Conservation (phyloP, 768 basidiomycete species). For the Fomitopsis serialis region DNA sequence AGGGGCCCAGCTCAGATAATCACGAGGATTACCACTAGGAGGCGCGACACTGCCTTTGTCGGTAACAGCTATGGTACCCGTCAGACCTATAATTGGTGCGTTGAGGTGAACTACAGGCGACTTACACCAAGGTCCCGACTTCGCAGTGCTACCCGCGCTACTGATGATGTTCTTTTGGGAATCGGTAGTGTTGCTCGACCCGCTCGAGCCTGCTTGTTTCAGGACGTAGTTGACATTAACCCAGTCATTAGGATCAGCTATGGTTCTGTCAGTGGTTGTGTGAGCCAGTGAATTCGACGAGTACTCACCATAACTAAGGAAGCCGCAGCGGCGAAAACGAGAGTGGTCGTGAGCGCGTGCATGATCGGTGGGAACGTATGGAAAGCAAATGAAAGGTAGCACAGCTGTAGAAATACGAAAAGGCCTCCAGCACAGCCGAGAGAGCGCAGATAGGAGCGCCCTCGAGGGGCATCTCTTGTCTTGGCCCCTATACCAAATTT, state of each 20-base stretch:
- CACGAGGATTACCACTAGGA: slow-evolving; percentile 35
- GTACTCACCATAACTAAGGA: slow-evolving; percentile 10
- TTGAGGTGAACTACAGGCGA: not conserved
- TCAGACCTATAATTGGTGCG: not conserved
- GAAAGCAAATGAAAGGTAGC: too few species aligned
- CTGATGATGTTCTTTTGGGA: slow-evolving; percentile 31
- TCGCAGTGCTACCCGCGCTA: slow-evolving; percentile 31
- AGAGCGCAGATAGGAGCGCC: too few species aligned
- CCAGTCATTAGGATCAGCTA: slow-evolving; percentile 47
- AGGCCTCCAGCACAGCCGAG: too few species aligned
- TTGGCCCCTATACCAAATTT: too few species aligned
- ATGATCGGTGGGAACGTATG: too few species aligned
- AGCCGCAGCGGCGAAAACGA: slow-evolving; percentile 2
- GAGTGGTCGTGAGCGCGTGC: too few species aligned
- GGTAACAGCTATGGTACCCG: slow-evolving; percentile 28
- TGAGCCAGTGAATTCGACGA: not conserved
- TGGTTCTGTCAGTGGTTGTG: not conserved
- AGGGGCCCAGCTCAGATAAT: slow-evolving; percentile 56
- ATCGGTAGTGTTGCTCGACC: slow-evolving; percentile 22
- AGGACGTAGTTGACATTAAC: slow-evolving; percentile 40
- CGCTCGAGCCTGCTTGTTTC: slow-evolving; percentile 16
- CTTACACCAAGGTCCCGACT: slow-evolving; percentile 36
- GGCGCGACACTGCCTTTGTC: slow-evolving; percentile 26
- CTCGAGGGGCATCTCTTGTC: too few species aligned
- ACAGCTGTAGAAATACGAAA: too few species aligned